phyloP scores from a whole-genome alignment of 164 flowering plant species.

The Tetrastigma voinierianum region DNA sequence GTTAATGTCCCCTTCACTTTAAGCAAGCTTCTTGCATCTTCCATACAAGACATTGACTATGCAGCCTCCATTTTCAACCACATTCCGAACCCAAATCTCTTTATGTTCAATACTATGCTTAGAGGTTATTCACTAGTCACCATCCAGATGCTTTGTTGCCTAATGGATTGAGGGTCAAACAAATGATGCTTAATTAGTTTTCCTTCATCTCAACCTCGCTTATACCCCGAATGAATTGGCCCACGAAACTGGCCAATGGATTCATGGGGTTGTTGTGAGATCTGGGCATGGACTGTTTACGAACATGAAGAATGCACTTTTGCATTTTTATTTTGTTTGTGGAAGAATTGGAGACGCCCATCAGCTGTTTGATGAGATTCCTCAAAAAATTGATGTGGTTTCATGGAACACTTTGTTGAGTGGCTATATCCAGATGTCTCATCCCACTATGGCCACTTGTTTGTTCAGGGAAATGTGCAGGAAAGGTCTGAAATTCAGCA shows the following conservation, averaged over 20 bases:
- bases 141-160: slow-evolving; percentile 29
- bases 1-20: slow-evolving; percentile 28
- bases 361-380: slow-evolving; percentile 42
- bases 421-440: slow-evolving; percentile 35
- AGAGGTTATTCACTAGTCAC: slow-evolving; percentile 39
- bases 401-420: slow-evolving; percentile 57
- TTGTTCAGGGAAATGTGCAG: slow-evolving; percentile 32
- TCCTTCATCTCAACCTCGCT: slow-evolving; percentile 37
- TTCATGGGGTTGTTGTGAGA: slow-evolving; percentile 34
- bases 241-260: slow-evolving; percentile 20
- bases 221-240: slow-evolving; percentile 31
- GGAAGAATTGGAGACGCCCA: slow-evolving; percentile 34
- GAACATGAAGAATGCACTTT: slow-evolving; percentile 38
- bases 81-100: slow-evolving; percentile 40
- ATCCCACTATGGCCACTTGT: slow-evolving; percentile 19
- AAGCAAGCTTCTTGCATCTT: slow-evolving; percentile 55
- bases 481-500: slow-evolving; percentile 20
- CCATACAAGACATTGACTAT: slow-evolving; percentile 27
- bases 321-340: slow-evolving; percentile 39
- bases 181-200: slow-evolving; percentile 36
- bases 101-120: slow-evolving; percentile 52
- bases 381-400: slow-evolving; percentile 40
- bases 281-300: slow-evolving; percentile 34
- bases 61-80: slow-evolving; percentile 41
- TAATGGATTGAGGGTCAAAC: slow-evolving; percentile 32